Percentiles rank a stretch among this genome's conserved stretches.
Evolutionary conservation across 306 rosid species (phyloP).

Genomic region (Vigna trinervia): DNA sequence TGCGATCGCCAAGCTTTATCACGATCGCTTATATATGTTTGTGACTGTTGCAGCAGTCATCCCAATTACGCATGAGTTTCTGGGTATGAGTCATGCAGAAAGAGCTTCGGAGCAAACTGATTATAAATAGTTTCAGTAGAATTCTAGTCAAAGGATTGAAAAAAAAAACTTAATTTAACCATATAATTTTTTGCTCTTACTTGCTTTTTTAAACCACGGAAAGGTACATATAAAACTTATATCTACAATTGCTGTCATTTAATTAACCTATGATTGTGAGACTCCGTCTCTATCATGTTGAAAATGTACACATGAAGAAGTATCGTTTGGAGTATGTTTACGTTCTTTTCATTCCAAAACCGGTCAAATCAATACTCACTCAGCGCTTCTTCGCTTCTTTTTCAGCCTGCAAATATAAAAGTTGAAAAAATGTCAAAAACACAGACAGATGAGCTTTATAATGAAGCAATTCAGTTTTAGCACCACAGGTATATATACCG

Average conservation of each 20-base stretch:
- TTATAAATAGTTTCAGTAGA: background rate
- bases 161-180: background rate
- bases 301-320: background rate
- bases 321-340: conserved; percentile 3
- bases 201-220: conserved; percentile 2
- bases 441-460: background rate
- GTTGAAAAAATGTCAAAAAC: background rate
- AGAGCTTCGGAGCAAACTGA: background rate
- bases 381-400: conserved; percentile 80
- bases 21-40: background rate
- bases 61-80: conserved; percentile 1
- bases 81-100: background rate
- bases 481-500: conserved; percentile 43
- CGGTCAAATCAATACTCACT: conserved; percentile 10
- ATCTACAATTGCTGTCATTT: background rate
- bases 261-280: background rate
- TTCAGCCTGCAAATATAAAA: conserved; percentile 70
- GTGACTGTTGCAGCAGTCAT: background rate
- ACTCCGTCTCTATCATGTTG: background rate
- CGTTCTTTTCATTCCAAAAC: conserved; percentile 14
- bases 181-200: background rate
- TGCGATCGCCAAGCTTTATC: background rate
- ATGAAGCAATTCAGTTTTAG: background rate
- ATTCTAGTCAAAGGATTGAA: background rate
- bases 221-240: conserved; percentile 10